Base-by-base conservation (phyloP, 768 basidiomycete genomes). In the Amanita brunnescens region DNA sequence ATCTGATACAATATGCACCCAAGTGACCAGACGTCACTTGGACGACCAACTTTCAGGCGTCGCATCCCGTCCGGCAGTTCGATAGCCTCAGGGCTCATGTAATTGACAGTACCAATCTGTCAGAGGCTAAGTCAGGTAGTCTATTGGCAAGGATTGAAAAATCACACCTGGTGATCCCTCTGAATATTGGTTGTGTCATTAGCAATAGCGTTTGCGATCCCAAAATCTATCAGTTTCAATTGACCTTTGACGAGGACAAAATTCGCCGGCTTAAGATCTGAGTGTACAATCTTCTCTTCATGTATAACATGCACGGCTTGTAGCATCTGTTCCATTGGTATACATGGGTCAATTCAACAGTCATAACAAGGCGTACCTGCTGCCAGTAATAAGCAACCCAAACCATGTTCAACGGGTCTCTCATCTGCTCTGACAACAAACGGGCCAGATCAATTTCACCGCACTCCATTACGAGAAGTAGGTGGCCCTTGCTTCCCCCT, bases 161-260 rank as follows among this genome's bases (percentile, higher is more conserved):
- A 69, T 24, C 42, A 18, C 59, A 91, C 91, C 79, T 94, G 92
- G 61, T 91, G 89, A 58, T 99, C 95, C 51, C 95, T 78, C 57
- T 95, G 92, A 52, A 98, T 97, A 61, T 99, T 97, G 2, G 95
- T 97, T 1, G 95, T 99, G 59, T 99, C 95, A 62, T 94, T 97
- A 14, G 94, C 93, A 57, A 99, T 95, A 7, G 94, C 94, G 63
- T 97, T 97, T 12, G 95, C 94, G 61, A 99, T 99, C n/a, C 95
- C 95, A 62, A 99, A 99, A 65, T 99, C 95, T 57, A 99, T 99
- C 55, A 99, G 72, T 76, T 99, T 99, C 51, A 99, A 73, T 57
- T 91, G 87, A 5, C 95, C 95, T 53, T 86, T 84, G 51, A 98
- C 95, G 26, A 99, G 75, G 18, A 99, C 94, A 58, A 99, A 99